phyloP scores from a whole-genome alignment of 2,329 filamentous ascomycete genomes.

The Colletotrichum liaoningense region DNA sequence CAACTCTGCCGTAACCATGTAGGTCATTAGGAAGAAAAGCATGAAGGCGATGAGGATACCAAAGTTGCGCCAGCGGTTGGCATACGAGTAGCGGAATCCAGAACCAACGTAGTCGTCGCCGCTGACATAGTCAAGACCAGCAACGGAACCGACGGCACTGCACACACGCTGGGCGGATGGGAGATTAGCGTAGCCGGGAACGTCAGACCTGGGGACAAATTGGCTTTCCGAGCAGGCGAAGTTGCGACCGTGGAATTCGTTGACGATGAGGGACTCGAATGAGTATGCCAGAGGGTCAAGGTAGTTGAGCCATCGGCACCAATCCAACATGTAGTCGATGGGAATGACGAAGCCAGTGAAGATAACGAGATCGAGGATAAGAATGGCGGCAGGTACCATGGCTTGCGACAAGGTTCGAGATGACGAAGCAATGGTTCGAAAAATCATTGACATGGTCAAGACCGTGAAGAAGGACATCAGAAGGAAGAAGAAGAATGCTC shows the following conservation, averaged over 20 bases:
- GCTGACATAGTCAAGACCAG: constrained; percentile 62
- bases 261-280: constrained; percentile 84
- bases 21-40: constrained; percentile 69
- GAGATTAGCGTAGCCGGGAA: constrained; percentile 48
- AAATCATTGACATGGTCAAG: constrained; percentile 86
- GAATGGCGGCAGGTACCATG: constrained; percentile 68
- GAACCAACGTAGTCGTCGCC: constrained; percentile 69
- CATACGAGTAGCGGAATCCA: constrained; percentile 67
- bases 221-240: constrained; percentile 60
- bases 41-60: constrained; percentile 76
- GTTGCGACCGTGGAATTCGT: constrained; percentile 78
- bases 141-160: constrained; percentile 66
- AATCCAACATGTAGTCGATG: constrained; percentile 77
- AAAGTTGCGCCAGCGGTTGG: constrained; percentile 77
- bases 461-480: constrained; percentile 80
- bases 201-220: constrained; percentile 54
- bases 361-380: constrained; percentile 75
- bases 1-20: constrained; percentile 74
- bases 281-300: constrained; percentile 83
- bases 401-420: constrained; percentile 77
- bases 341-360: constrained; percentile 78
- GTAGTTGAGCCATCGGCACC: constrained; percentile 88
- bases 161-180: constrained; percentile 62
- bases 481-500: constrained; percentile 87
- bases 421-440: constrained; percentile 82